A percentile compares a stretch with the other conserved stretches of the same genome.
Conservation (phyloP, 129 eudicot species). For the Sambucus nigra region DNA sequence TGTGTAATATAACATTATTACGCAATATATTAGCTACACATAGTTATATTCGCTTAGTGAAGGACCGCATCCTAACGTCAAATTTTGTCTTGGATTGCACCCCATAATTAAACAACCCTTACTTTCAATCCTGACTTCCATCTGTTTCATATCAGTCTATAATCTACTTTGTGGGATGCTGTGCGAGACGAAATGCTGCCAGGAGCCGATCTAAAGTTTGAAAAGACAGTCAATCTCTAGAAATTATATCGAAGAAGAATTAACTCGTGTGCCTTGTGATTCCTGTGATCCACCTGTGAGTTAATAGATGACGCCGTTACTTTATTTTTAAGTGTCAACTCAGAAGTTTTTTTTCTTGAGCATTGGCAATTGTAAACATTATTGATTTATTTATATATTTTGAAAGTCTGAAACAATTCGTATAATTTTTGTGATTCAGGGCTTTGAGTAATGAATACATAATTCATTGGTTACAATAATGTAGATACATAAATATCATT, state of each 20-base stretch:
- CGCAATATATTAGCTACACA: too few relatives aligned
- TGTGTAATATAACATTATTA: too few relatives aligned
- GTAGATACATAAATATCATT: background rate
- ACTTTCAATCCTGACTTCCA: slow-evolving; percentile 8
- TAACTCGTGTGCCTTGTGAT: background rate
- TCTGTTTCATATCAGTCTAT: slow-evolving; percentile 37
- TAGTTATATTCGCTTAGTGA: too few relatives aligned
- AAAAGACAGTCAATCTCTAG: slow-evolving; percentile 14
- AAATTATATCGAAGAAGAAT: slow-evolving; percentile 1
- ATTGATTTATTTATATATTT: background rate
- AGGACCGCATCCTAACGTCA: too few relatives aligned
- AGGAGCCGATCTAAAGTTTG: slow-evolving; percentile 47
- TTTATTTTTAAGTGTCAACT: background rate
- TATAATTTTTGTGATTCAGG: background rate
- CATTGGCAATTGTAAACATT: background rate
- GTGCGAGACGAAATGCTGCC: slow-evolving; percentile 81
- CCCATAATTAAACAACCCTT: background rate
- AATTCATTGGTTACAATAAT: background rate
- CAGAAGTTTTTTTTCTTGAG: background rate
- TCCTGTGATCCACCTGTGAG: background rate
- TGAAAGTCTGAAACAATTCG: background rate
- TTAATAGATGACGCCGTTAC: background rate
- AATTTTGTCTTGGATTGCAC: too few relatives aligned
- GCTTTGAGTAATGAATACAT: background rate
- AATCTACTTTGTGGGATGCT: slow-evolving; percentile 85